Conservation (phyloP, 2,329 filamentous ascomycete species). For the Claviceps monticola region DNA sequence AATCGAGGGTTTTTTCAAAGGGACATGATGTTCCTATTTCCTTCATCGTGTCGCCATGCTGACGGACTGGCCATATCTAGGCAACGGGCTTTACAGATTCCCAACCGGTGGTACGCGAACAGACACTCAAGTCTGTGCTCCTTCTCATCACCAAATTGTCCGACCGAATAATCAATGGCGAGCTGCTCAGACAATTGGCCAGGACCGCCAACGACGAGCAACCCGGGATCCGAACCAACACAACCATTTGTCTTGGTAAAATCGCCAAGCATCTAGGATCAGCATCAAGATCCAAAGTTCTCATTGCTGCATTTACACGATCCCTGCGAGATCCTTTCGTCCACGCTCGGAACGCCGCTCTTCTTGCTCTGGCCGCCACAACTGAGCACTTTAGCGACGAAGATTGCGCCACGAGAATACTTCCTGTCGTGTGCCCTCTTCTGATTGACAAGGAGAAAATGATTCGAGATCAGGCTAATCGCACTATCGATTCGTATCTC, state of each 20-base stretch:
- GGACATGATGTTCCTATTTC: neutral
- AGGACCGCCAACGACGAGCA: slow-evolving; percentile 97
- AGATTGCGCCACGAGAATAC: slow-evolving; percentile 69
- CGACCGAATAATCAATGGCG: slow-evolving; percentile 85
- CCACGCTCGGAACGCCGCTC: slow-evolving; percentile 77
- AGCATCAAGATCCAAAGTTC: slow-evolving; percentile 71
- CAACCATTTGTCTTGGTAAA: slow-evolving; percentile 92
- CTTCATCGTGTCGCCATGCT: neutral
- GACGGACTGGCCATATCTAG: slow-evolving; percentile 25
- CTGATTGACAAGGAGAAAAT: slow-evolving; percentile 93
- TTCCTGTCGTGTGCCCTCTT: slow-evolving; percentile 72
- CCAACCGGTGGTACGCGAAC: slow-evolving; percentile 82
- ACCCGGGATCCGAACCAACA: slow-evolving; percentile 93
- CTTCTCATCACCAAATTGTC: slow-evolving; percentile 79
- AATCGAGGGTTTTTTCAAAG: neutral
- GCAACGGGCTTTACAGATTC: slow-evolving; percentile 90
- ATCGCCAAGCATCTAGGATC: slow-evolving; percentile 80
- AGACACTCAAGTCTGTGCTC: slow-evolving; percentile 89
- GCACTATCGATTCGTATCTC: slow-evolving; percentile 77
- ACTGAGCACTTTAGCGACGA: slow-evolving; percentile 78
- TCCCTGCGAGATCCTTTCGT: slow-evolving; percentile 88
- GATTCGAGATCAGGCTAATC: slow-evolving; percentile 80
- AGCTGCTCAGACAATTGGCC: slow-evolving; percentile 77
- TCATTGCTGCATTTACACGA: slow-evolving; percentile 82
- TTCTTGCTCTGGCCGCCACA: slow-evolving; percentile 77